Evolutionary conservation across 1,139 yeast genomes (phyloP), one percentile per base, ranked within the genome.

Genomic region (Ogataea hybrid): DNA sequence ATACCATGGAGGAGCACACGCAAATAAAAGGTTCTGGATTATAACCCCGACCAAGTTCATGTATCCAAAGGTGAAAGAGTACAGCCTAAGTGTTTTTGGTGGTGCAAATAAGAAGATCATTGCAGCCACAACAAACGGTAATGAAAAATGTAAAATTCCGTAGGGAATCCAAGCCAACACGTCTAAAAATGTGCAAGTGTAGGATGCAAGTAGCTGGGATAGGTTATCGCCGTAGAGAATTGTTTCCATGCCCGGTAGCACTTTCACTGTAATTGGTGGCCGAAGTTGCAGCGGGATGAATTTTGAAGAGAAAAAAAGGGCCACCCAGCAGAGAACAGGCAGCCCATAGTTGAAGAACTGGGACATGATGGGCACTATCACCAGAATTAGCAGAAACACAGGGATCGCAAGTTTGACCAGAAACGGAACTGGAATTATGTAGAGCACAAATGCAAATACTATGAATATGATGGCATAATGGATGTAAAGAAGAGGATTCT

Each of bases 1-100:
- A 62, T 92, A 90, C 98, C 98, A 90, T 28, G 98, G 98, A 28
- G 98, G 95, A 46, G 97, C 96, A 34, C 95, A 87, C 6, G 97
- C 97, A 62, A 87, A 87, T 6, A 46, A 27, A 32, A 80, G 53
- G 51, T 88, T 75, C 67, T 90, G 97, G 47, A 77, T 77, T 37
- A 81, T 58, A 25, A 90, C 97, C 28, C 97, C 97, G 42, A 78
- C 61, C 54, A 88, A 67, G 65, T 89, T 90, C 89, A 89, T 84
- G 70, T 87, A 89, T 12, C 98, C 98, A 68, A 90, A 89, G 11
- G 96, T 92, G 68, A 88, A 86, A 3, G 89, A 96, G 64, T 81
- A 90, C 5, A 87, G 79, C 48, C 95, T 79, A 38, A 90, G 67
- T 6, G 88, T 71, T 7, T 88, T 84, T 41, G 98, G 97, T 22